Evolutionary conservation across 208 protist genomes (phyloP).

Genomic region (Acanthamoeba triangularis): DNA sequence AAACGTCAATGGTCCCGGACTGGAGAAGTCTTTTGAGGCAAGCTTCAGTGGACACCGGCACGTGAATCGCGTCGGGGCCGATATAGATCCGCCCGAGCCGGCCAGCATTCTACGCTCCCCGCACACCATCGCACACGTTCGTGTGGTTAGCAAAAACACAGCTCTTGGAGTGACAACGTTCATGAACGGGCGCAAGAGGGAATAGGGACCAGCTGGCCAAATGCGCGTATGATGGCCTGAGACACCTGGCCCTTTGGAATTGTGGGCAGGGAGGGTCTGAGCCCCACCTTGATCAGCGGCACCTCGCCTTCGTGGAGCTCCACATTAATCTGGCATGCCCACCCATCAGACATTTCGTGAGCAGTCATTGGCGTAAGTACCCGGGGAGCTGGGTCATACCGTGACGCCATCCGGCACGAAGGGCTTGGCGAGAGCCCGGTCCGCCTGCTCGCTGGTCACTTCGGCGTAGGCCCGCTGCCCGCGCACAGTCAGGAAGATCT

Average conservation of each 20-base stretch:
- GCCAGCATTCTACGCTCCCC: slow-evolving; percentile 10
- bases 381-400: not conserved
- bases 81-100: not conserved
- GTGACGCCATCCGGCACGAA: not conserved
- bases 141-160: not conserved
- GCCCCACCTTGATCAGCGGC: not conserved
- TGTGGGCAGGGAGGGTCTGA: not conserved
- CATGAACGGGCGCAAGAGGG: too few relatives aligned
- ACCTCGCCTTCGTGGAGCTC: not conserved
- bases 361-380: not conserved
- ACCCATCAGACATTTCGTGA: not conserved
- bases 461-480: not conserved
- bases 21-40: not conserved
- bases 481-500: not conserved
- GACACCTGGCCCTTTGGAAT: slow-evolving; percentile 9
- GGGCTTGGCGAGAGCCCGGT: not conserved
- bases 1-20: not conserved
- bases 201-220: not conserved
- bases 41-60: not conserved
- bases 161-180: not conserved
- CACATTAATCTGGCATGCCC: not conserved
- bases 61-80: not conserved
- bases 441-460: not conserved
- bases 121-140: too few relatives aligned
- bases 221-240: not conserved